Evolutionary conservation across 2,329 filamentous ascomycete species (phyloP), one percentile per base, ranked within the genome.

Genomic region (Colletotrichum sp.): DNA sequence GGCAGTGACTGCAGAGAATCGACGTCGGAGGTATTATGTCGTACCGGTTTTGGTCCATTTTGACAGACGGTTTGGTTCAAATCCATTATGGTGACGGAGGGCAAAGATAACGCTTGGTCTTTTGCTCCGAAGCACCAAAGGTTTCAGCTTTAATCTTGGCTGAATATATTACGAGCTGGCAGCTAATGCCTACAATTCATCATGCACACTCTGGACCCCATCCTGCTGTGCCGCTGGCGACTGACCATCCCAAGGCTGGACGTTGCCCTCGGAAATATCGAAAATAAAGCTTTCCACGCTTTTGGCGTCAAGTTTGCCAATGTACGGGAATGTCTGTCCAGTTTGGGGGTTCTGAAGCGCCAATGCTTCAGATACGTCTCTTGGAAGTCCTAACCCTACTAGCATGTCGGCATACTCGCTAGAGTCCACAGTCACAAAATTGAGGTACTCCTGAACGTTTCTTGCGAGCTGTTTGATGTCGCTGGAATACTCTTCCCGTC

Each of bases 341-440:
- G 81, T 85, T 80, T 81, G 82, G 2, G 85, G 85, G 70, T 88
- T 88, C 67, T 87, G 84, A 7, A 90, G 84, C 2, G 86, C 83
- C 16, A 89, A 76, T 2, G 83, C 84, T 13, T 66, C 62, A 81
- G 77, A 79, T 87, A 88, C 77, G 84, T 85, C 77, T 85, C 85
- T 3, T 88, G 3, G 88, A 78, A 6, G 84, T 3, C 88, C 88
- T 67, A 89, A 78, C 39, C 82, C 81, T 9, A 77, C 73, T 2
- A 83, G 78, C 79, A 89, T 86, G 32, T 88, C 85, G 6, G 81
- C 83, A 77, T 89, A 89, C 74, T 89, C 86, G 27, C 77, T 71
- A 0, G 83, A 82, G 72, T 89, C 86, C 2, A 89, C 85, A 2
- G 86, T 89, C 5, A 87, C 85, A 75, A 90, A 89, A 69, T 79